A percentile compares a stretch with the other conserved stretches of the same genome.
Evolutionary conservation across 2,329 filamentous ascomycete species (phyloP).

Genomic region (Aspergillus phoenicis): DNA sequence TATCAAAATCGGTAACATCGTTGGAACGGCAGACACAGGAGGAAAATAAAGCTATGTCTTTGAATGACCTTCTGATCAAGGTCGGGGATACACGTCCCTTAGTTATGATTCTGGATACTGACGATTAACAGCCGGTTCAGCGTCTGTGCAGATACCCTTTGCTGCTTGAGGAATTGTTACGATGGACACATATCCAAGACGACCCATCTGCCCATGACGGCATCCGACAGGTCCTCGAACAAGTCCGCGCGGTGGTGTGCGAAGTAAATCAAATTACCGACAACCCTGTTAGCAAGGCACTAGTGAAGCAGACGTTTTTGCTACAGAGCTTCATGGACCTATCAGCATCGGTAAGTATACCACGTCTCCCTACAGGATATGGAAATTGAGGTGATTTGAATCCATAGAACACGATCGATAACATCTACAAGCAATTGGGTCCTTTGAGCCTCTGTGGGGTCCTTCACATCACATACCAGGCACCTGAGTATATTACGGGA

Average conservation of each 20-base stretch:
- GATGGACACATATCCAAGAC: constrained; percentile 79
- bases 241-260: constrained; percentile 72
- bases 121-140: constrained; percentile 74
- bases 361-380: background rate
- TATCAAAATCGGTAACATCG: constrained; percentile 74
- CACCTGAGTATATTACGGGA: constrained; percentile 66
- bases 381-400: background rate
- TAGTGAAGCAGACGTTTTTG: constrained; percentile 79
- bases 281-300: constrained; percentile 67
- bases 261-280: constrained; percentile 85
- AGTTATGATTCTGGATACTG: constrained; percentile 10
- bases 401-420: constrained; percentile 40
- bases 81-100: constrained; percentile 48
- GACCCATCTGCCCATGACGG: constrained; percentile 81
- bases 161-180: constrained; percentile 80
- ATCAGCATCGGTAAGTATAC: constrained; percentile 63
- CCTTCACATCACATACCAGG: constrained; percentile 81
- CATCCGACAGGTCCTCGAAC: constrained; percentile 71
- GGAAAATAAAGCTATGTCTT: constrained; percentile 74
- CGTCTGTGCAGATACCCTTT: constrained; percentile 89
- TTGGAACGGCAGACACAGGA: constrained; percentile 65
- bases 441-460: constrained; percentile 80
- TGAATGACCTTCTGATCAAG: constrained; percentile 89
- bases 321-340: constrained; percentile 81
- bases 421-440: constrained; percentile 76